Percentiles rank a stretch among this genome's conserved stretches.
phyloP scores from a whole-genome alignment of 371 early-diverging fungal species.

The Furculomyces boomerangus region DNA sequence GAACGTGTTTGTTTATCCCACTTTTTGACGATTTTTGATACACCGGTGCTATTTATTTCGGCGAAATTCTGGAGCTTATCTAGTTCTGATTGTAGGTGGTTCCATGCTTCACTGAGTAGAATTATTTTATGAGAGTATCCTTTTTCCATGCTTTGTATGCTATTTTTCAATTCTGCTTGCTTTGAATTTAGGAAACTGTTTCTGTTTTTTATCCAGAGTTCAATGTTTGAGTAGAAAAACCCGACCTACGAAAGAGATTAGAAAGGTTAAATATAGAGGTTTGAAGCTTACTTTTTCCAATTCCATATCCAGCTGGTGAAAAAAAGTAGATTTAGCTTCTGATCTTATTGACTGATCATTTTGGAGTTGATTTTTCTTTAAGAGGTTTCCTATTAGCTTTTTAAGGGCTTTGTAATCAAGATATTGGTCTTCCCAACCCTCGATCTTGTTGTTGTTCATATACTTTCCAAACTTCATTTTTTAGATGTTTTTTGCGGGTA shows the following conservation, averaged over 20 bases:
- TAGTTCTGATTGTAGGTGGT: constrained; percentile 76
- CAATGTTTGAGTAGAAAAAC: not conserved
- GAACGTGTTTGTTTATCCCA: constrained; percentile 95
- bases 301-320: too few species aligned
- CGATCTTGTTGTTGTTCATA: not conserved
- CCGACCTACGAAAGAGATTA: not conserved
- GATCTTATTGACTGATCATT: too few species aligned
- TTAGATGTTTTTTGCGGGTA: too few species aligned
- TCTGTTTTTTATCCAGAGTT: not conserved
- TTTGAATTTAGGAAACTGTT: not conserved
- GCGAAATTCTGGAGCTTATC: constrained; percentile 93
- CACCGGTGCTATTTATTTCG: constrained; percentile 86
- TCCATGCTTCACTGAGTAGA: constrained; percentile 60
- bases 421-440: constrained; percentile 2
- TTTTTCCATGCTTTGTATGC: not conserved
- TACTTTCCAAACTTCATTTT: constrained; percentile 4
- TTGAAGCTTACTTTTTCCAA: too few species aligned
- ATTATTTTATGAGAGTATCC: not conserved
- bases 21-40: constrained; percentile 92
- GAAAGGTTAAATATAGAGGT: not conserved
- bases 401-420: constrained; percentile 3
- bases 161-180: not conserved
- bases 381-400: too few species aligned
- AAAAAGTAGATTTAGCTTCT: too few species aligned
- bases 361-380: too few species aligned